Evolutionary conservation across 306 rosid species (phyloP), one percentile per base, ranked within the genome.

Genomic region (Prunus kanzakura): DNA sequence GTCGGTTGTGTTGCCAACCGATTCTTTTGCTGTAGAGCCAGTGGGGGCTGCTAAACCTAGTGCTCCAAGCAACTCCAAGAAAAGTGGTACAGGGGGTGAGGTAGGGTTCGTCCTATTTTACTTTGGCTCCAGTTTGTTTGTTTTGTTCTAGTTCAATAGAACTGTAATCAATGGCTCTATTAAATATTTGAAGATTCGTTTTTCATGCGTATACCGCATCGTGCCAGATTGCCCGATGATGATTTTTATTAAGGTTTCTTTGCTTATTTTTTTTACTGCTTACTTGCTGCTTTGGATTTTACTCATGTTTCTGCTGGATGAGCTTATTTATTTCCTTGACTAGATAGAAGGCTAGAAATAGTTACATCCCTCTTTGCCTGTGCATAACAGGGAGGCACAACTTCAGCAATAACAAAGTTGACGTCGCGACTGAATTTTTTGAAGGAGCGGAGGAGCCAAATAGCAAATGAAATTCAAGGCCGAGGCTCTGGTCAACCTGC

Each of bases 381-480:
- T 77, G 81, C 81, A 52, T 76, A 65, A 63, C 93, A 91, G 98
- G 96, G 88, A 54, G 60, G 84, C 67, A 74, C 91, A 8, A 13
- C 85, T 83, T 86, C 90, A 77, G 92, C 91, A 56, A 46, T 88
- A 79, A 85, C 98, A 47, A 95, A 95, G 86, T 79, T 92, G 88
- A 89, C 97, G 18, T 84, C 88, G 71, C 84, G 87, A 65, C 88
- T 88, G 75, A 92, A 96, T 83, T 88, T 96, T 81, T 81, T 96
- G 93, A 92, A 96, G 87, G 98, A 90, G 86, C 78, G 84, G 38
- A 86, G 89, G 18, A 84, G 73, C 78, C 98, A 89, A 72, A 77
- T 55, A 61, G 77, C 87, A 60, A 88, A 72, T 78, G 98, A 93
- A 76, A 80, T 80, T 75, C 93, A 88, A 71, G 79, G 88, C 54